Evolutionary conservation across 116 monocot genomes (phyloP).

Genomic region (Posidonia oceanica): DNA sequence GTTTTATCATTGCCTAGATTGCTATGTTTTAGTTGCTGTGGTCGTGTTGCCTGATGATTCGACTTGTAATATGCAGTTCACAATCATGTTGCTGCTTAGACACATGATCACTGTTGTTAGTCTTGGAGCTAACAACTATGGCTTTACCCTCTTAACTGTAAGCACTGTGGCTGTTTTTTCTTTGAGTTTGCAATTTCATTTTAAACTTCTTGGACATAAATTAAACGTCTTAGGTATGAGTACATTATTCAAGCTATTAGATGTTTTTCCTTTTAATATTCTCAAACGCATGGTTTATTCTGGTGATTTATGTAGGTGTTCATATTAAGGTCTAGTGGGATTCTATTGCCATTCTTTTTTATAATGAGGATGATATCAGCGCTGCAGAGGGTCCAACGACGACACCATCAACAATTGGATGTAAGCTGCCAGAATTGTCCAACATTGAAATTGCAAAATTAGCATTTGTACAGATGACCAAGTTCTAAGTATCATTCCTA

Average conservation of each 20-base stretch:
- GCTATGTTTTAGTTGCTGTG: no score
- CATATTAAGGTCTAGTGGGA: constrained; percentile 16
- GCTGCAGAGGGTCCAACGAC: constrained; percentile 3
- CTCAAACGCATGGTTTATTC: background rate
- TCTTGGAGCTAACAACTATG: constrained; percentile 7
- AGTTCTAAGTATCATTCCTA: background rate
- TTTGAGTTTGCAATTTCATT: background rate
- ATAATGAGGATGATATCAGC: constrained; percentile 10
- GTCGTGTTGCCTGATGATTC: background rate
- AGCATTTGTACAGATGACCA: background rate
- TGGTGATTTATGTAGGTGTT: constrained; percentile 11
- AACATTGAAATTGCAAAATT: background rate
- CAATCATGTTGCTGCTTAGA: constrained; percentile 11
- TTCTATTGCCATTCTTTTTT: constrained; percentile 15
- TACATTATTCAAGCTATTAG: background rate
- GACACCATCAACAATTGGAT: constrained; percentile 1
- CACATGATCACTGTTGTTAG: constrained; percentile 12
- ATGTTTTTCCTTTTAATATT: background rate
- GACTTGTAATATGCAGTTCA: constrained; percentile 10
- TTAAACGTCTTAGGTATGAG: background rate
- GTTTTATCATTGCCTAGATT: no score
- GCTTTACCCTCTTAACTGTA: constrained; percentile 14
- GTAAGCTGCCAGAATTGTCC: background rate
- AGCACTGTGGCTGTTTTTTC: constrained; percentile 1
- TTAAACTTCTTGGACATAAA: background rate